A percentile compares a stretch with the other conserved stretches of the same genome.
These are phyloP conservation scores for Diplodia scrobiculata DNA, from an alignment of 2,329 filamentous ascomycete genomes.

Conservation along the genomic window DNA sequence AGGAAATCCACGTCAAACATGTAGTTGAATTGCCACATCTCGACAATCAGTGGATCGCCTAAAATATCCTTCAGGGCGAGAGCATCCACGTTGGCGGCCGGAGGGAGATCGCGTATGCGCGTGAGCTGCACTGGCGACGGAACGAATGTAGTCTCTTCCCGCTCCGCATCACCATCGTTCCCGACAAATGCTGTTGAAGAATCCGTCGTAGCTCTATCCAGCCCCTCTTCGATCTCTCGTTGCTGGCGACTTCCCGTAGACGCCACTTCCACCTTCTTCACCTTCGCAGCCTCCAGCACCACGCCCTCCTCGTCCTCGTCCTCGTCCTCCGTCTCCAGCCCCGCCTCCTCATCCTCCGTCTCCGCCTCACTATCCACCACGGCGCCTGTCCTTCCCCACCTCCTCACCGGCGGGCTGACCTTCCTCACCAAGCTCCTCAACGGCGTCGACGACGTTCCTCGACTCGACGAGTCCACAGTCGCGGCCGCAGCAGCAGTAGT, in stretches of 20 bases:
- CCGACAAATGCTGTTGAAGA: neutral
- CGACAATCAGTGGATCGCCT: conserved; percentile 70
- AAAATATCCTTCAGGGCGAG: conserved; percentile 68
- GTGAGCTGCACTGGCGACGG: conserved; percentile 73
- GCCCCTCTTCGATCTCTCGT: neutral
- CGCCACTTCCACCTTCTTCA: neutral
- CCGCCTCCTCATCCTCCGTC: neutral
- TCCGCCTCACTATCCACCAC: neutral
- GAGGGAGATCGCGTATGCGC: conserved; percentile 64
- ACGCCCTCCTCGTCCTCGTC: neutral
- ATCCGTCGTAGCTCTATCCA: too few species aligned
- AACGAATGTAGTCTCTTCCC: conserved; percentile 34
- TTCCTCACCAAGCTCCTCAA: neutral
- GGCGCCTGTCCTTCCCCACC: too few species aligned
- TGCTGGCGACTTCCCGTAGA: too few species aligned
- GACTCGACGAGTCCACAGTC: neutral
- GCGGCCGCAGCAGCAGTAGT: neutral
- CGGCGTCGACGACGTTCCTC: neutral
- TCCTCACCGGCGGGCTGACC: conserved; percentile 10
- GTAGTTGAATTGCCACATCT: conserved; percentile 72
- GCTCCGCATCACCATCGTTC: neutral
- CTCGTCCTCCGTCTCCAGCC: neutral
- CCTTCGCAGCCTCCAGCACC: neutral
- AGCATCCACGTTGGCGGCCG: conserved; percentile 64
- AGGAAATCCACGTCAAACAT: conserved; percentile 65